Conservation (phyloP, 2,329 filamentous ascomycete species). For the Fusarium continuum region DNA sequence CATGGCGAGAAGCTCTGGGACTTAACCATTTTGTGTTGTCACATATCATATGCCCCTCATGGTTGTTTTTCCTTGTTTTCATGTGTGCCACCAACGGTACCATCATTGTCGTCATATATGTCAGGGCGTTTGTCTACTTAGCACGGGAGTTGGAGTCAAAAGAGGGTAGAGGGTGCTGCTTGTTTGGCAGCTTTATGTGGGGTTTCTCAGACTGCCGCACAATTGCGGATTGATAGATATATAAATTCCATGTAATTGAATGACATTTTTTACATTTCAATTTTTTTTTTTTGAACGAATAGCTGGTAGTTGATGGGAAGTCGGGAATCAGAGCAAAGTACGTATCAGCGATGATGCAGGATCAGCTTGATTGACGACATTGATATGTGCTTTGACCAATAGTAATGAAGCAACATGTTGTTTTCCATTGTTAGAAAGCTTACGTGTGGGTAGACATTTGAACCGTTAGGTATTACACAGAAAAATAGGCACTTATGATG, state of each 20-base stretch:
- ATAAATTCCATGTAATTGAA: conserved; percentile 32
- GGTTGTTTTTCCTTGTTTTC: conserved; percentile 32
- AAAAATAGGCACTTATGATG: too few relatives aligned
- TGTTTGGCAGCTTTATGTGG: conserved; percentile 16
- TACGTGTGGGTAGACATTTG: not conserved
- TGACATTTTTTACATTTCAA: conserved; percentile 4
- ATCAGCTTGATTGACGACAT: conserved; percentile 10
- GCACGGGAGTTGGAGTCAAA: conserved; percentile 41
- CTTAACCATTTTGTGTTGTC: conserved; percentile 14
- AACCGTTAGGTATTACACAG: too few relatives aligned
- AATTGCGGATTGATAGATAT: conserved; percentile 29
- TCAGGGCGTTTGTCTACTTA: conserved; percentile 40
- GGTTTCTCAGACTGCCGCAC: conserved; percentile 23
- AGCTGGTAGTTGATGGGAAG: not conserved
- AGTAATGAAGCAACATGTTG: not conserved
- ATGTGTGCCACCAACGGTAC: conserved; percentile 19
- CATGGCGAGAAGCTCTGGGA: conserved; percentile 21
- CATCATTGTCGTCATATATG: conserved; percentile 36
- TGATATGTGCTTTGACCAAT: conserved; percentile 3
- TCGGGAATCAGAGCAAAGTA: not conserved
- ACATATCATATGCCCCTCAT: conserved; percentile 12
- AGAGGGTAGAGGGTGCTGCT: conserved; percentile 5
- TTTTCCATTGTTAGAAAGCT: conserved; percentile 8
- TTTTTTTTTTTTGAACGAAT: not conserved
- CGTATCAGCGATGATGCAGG: conserved; percentile 15